phyloP scores from a whole-genome alignment of 1,284 basidiomycete genomes.

The Pseudozyma tsukubaensis region DNA sequence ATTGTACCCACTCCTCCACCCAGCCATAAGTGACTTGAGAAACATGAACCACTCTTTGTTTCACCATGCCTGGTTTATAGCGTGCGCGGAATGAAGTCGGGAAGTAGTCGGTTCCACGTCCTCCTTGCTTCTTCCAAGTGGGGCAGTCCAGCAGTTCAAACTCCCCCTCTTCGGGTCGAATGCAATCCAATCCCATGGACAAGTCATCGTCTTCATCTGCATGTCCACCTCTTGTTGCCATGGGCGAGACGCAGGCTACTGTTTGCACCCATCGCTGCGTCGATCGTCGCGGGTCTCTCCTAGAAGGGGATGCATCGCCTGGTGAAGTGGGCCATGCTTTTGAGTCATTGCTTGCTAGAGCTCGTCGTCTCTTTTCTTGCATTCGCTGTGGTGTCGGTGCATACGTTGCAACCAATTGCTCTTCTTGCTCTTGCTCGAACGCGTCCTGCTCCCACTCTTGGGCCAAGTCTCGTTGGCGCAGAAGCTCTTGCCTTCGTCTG shows the following conservation, averaged over 20 bases:
- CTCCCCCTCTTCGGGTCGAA: constrained; percentile 39
- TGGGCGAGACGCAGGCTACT: constrained; percentile 23
- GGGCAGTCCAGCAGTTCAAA: constrained; percentile 57
- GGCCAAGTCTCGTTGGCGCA: constrained; percentile 40
- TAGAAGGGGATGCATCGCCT: background rate
- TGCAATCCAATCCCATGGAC: constrained; percentile 13
- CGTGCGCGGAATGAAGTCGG: constrained; percentile 53
- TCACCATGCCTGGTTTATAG: constrained; percentile 57
- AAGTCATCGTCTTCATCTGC: constrained; percentile 9
- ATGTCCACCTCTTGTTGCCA: background rate
- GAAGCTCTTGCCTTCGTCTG: constrained; percentile 34
- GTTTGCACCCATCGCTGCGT: constrained; percentile 34
- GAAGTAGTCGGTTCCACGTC: constrained; percentile 57
- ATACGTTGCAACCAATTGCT: constrained; percentile 43
- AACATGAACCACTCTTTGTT: constrained; percentile 47
- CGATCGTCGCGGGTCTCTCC: constrained; percentile 20
- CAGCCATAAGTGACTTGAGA: constrained; percentile 53
- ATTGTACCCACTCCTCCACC: constrained; percentile 59
- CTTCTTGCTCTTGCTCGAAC: constrained; percentile 29
- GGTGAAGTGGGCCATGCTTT: constrained; percentile 4
- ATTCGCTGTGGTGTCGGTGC: constrained; percentile 29
- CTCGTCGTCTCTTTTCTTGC: constrained; percentile 25
- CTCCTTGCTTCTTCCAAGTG: constrained; percentile 45
- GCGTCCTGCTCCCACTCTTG: constrained; percentile 17
- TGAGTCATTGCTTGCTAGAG: constrained; percentile 3